These are phyloP conservation scores for Mycena vulgaris DNA, from an alignment of 768 basidiomycete species.

Conservation along the genomic window DNA sequence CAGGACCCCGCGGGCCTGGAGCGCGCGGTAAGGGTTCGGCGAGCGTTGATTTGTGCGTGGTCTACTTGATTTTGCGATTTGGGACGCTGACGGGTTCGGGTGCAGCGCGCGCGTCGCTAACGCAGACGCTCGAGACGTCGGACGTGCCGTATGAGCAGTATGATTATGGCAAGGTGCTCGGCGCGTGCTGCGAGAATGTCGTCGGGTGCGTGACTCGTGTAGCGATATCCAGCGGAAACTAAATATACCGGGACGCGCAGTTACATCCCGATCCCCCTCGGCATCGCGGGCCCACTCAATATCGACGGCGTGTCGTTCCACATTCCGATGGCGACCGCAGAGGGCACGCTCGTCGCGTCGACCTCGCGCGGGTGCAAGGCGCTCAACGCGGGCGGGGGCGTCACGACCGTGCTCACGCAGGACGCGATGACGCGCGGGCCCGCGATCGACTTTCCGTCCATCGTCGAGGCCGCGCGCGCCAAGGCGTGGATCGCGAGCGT, in stretches of 20 bases:
- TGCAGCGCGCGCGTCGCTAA: constrained; percentile 59
- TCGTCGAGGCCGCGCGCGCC: constrained; percentile 86
- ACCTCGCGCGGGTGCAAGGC: constrained; percentile 98
- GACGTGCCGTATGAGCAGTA: constrained; percentile 85
- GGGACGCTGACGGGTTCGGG: constrained; percentile 21
- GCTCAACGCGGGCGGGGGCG: constrained; percentile 95
- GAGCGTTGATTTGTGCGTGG: constrained; percentile 91
- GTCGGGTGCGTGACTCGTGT: constrained; percentile 74
- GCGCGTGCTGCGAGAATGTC: constrained; percentile 99
- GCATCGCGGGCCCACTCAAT: constrained; percentile 95
- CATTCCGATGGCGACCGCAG: constrained; percentile 99
- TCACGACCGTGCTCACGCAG: constrained; percentile 91
- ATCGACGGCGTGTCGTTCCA: constrained; percentile 89
- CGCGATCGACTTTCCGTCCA: constrained; percentile 94
- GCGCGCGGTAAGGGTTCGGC: constrained; percentile 87
- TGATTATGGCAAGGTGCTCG: constrained; percentile 94
- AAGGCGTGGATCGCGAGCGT: constrained; percentile 89
- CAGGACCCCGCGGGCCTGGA: constrained; percentile 68
- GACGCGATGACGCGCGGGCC: constrained; percentile 99
- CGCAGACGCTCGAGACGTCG: not conserved
- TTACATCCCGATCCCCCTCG: constrained; percentile 97
- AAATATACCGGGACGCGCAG: too few relatives aligned
- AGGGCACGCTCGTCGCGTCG: constrained; percentile 98
- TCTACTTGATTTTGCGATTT: not conserved
- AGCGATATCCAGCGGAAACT: too few relatives aligned